A percentile compares a stretch with the other conserved stretches of the same genome.
Evolutionary conservation across 2,329 filamentous ascomycete genomes (phyloP).

Genomic region (Sodiomyces alkalinus): DNA sequence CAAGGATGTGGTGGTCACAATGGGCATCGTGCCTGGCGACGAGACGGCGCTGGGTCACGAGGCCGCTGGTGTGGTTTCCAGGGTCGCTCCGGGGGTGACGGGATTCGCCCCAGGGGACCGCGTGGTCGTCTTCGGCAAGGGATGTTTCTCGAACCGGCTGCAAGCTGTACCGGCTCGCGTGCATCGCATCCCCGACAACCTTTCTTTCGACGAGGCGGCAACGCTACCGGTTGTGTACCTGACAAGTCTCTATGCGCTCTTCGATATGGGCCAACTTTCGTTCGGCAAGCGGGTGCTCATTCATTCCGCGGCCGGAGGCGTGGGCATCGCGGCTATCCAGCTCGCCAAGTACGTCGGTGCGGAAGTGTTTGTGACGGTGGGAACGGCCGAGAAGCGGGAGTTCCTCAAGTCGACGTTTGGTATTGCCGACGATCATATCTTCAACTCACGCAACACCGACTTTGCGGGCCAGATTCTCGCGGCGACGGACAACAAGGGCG

Average conservation of each 20-base stretch:
- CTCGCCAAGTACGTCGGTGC: conserved; percentile 7
- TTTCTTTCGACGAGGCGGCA: conserved; percentile 20
- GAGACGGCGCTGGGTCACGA: conserved; percentile 48
- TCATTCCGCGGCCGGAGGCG: conserved; percentile 17
- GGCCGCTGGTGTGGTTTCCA: conserved; percentile 43
- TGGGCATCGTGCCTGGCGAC: conserved; percentile 9
- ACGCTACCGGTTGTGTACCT: conserved; percentile 18
- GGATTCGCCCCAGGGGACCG: conserved; percentile 42
- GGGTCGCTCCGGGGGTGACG: conserved; percentile 38
- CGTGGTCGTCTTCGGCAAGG: conserved; percentile 49
- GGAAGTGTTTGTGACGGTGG: conserved; percentile 15
- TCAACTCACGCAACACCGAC: conserved; percentile 10
- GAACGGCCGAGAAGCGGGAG: conserved; percentile 12
- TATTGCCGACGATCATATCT: conserved; percentile 14
- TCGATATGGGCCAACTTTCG: conserved; percentile 14
- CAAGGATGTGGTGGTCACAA: conserved; percentile 7
- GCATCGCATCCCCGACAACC: conserved; percentile 17
- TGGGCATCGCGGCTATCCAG: conserved; percentile 18
- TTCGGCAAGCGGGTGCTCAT: conserved; percentile 17
- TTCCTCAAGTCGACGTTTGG: conserved; percentile 11
- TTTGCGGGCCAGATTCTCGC: conserved; percentile 12
- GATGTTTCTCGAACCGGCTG: too few relatives aligned
- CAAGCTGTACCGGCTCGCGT: conserved; percentile 2
- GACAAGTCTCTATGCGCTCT: conserved; percentile 17
- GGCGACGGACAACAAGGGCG: conserved; percentile 10